Evolutionary conservation across 2,329 filamentous ascomycete species (phyloP).

Genomic region (Sclerotinia sclerotiorum): DNA sequence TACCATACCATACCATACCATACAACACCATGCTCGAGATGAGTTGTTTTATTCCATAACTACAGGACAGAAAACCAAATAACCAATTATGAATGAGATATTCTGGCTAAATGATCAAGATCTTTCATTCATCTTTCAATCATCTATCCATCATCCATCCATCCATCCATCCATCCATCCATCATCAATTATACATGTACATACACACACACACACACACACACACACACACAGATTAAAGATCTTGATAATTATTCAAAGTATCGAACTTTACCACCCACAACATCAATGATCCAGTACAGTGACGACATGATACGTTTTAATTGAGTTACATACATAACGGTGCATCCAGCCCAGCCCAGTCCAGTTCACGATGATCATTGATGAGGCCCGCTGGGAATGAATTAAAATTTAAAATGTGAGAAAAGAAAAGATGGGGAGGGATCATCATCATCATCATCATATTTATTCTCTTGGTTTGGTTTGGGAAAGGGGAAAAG

Average conservation of each 20-base stretch:
- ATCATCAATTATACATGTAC: too few species aligned
- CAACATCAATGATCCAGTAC: background rate
- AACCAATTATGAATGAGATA: background rate
- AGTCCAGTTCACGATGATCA: background rate
- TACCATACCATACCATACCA: background rate
- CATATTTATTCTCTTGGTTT: too few species aligned
- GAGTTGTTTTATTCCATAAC: background rate
- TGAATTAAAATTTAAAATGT: background rate
- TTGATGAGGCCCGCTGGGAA: background rate
- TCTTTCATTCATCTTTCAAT: background rate
- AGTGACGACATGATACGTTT: slow-evolving; percentile 10
- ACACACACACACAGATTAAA: background rate
- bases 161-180: too few species aligned
- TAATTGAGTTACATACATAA: background rate
- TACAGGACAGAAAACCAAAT: background rate
- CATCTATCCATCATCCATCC: too few species aligned
- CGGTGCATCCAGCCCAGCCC: background rate
- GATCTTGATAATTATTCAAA: background rate
- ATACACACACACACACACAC: too few species aligned
- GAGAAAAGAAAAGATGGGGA: too few species aligned
- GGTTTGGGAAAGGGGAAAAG: too few species aligned
- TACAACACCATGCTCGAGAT: background rate
- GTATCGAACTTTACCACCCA: background rate
- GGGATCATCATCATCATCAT: too few species aligned
- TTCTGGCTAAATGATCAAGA: slow-evolving; percentile 3